These are phyloP conservation scores for Rhizopus delemar DNA, from an alignment of 371 early-diverging fungal species.

Conservation along the genomic window DNA sequence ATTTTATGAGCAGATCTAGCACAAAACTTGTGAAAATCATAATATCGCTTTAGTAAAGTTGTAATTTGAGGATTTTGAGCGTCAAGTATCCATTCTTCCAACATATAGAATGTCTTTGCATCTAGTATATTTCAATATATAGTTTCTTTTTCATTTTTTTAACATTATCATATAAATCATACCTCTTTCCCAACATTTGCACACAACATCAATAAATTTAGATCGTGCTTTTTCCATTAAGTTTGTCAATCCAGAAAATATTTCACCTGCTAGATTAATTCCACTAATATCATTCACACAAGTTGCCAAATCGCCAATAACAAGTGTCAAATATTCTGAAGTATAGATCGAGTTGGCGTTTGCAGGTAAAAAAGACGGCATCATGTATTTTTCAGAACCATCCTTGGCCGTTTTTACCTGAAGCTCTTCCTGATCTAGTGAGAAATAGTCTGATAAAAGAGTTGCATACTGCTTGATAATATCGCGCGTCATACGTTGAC, in stretches of 20 bases:
- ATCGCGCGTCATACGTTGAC: conserved; percentile 76
- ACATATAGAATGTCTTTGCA: conserved; percentile 72
- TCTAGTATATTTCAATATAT: conserved; percentile 55
- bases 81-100: conserved; percentile 88
- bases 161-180: background rate
- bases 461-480: conserved; percentile 67
- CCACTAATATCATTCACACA: conserved; percentile 63
- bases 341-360: conserved; percentile 61
- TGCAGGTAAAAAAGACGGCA: conserved; percentile 46
- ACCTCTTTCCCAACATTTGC: conserved; percentile 63
- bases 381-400: conserved; percentile 22
- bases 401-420: conserved; percentile 31
- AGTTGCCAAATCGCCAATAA: conserved; percentile 56
- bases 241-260: conserved; percentile 54
- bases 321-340: conserved; percentile 57
- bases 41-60: conserved; percentile 63
- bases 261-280: conserved; percentile 57
- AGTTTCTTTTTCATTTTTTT: conserved; percentile 8
- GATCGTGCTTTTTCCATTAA: conserved; percentile 57
- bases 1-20: conserved; percentile 64
- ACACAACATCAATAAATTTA: conserved; percentile 59
- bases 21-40: conserved; percentile 72
- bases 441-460: conserved; percentile 60
- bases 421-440: conserved; percentile 33
- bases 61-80: conserved; percentile 72